phyloP scores from a whole-genome alignment of 805 yeast genomes.

The Starmerella etchellsii region DNA sequence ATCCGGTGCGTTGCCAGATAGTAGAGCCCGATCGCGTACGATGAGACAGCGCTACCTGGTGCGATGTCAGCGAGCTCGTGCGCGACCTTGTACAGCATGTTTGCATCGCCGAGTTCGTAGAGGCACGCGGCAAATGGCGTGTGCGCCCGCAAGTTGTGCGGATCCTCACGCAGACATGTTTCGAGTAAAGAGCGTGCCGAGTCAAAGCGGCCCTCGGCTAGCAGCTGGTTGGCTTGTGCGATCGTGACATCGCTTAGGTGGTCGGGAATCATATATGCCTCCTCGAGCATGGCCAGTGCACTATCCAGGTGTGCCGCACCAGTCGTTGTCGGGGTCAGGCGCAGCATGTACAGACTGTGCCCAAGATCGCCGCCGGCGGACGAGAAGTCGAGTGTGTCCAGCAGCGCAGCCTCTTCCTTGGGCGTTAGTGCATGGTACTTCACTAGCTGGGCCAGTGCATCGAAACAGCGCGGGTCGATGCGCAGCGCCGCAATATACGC shows the following conservation, averaged over 20 bases:
- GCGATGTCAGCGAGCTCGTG: constrained; percentile 77
- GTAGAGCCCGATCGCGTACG: constrained; percentile 88
- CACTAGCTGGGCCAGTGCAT: constrained; percentile 73
- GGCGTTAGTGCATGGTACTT: constrained; percentile 67
- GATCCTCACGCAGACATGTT: constrained; percentile 37
- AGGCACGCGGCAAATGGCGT: constrained; percentile 75
- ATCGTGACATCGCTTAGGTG: constrained; percentile 53
- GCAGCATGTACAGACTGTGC: constrained; percentile 59
- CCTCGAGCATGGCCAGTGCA: constrained; percentile 51
- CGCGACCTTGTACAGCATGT: constrained; percentile 64
- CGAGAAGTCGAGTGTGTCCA: constrained; percentile 51
- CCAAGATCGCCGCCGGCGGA: constrained; percentile 74
- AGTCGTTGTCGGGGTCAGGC: constrained; percentile 44
- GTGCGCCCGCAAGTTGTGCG: constrained; percentile 53
- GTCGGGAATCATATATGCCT: constrained; percentile 56
- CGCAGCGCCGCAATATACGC: constrained; percentile 74
- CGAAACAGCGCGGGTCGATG: constrained; percentile 84
- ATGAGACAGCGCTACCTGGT: constrained; percentile 70
- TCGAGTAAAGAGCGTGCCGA: constrained; percentile 69
- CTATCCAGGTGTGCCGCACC: constrained; percentile 30
- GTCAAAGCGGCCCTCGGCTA: constrained; percentile 64
- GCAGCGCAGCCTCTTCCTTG: constrained; percentile 38
- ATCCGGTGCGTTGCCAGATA: constrained; percentile 62
- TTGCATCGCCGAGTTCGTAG: constrained; percentile 71
- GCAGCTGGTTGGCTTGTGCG: constrained; percentile 55